Percentiles rank a stretch among this genome's conserved stretches.
Evolutionary conservation across 345 rosid genomes (phyloP).

Genomic region (Linum tenue): DNA sequence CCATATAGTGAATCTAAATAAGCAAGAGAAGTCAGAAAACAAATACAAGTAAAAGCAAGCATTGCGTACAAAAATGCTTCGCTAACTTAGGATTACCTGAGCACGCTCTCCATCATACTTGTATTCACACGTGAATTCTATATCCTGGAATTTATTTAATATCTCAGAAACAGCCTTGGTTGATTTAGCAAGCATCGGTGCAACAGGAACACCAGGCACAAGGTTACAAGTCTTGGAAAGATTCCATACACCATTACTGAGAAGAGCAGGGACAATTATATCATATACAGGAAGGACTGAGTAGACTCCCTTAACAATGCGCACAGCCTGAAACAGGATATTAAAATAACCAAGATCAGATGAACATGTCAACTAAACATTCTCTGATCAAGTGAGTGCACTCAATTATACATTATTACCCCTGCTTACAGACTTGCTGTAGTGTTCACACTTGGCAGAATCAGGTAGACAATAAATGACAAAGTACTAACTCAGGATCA

Average conservation of each 20-base stretch:
- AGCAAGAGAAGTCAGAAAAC: neutral
- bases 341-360: neutral
- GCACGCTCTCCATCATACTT: slow-evolving; percentile 98
- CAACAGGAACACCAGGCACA: slow-evolving; percentile 74
- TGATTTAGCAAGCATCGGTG: slow-evolving; percentile 97
- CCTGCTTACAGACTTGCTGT: too few relatives aligned
- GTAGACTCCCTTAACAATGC: slow-evolving; percentile 77
- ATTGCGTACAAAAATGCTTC: slow-evolving; percentile 5
- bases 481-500: too few relatives aligned
- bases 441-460: too few relatives aligned
- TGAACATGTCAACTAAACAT: too few relatives aligned
- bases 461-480: too few relatives aligned
- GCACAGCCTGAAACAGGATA: slow-evolving; percentile 53
- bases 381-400: too few relatives aligned
- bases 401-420: too few relatives aligned
- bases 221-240: slow-evolving; percentile 64
- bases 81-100: slow-evolving; percentile 44
- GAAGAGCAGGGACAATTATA: slow-evolving; percentile 73
- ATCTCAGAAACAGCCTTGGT: slow-evolving; percentile 80
- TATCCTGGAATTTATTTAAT: slow-evolving; percentile 72
- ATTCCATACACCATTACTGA: slow-evolving; percentile 72
- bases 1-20: slow-evolving; percentile 75
- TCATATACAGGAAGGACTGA: slow-evolving; percentile 92
- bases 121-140: slow-evolving; percentile 72
- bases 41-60: neutral